Evolutionary conservation across 2,329 filamentous ascomycete genomes (phyloP), one percentile per base, ranked within the genome.

Genomic region (Pleomassaria siparia): DNA sequence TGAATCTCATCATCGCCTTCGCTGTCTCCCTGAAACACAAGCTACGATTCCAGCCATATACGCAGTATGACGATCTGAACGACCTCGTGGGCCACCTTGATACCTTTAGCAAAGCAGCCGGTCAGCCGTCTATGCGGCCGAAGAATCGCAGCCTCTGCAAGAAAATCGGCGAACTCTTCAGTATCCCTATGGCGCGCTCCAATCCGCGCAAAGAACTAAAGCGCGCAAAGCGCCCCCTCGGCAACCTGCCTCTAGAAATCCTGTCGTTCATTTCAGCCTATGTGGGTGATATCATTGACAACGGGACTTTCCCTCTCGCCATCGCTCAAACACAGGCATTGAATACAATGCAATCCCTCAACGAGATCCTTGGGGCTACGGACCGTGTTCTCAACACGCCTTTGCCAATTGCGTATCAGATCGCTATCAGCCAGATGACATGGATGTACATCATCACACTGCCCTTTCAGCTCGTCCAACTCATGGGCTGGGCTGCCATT

Each of bases 351-450:
- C 73, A 74, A 37, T 67, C 78, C 3, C 72, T 92, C 39, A 87
- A 86, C 62, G 88, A 92, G 53, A 80, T 84, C 43, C 74, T 89
- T 58, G 82, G 81, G 10, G 82, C 83, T 43, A 83, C 82, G 25
- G 87, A 91, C 63, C 85, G 88, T 51, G 83, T 92, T 22, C n/a
- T n/a, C n/a, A n/a, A n/a, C n/a, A n/a, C n/a, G n/a, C n/a, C n/a
- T n/a, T n/a, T n/a, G 0, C 88, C 88, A 2, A 79, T 89, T 42
- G 88, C 88, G 16, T 92, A 92, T 73, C 82, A 80, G 53, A 91
- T 92, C 56, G 82, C 87, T 57, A 90, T 91, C 64, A 82, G 84
- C 24, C 88, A 92, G 63, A 91, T 91, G 62, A 88, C 88, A 22
- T 89, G 86, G 81, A 79, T 89, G 39, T 92, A 92, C 69, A 82